These are phyloP conservation scores for Dictyophora rubrovolvata DNA, from an alignment of 768 basidiomycete species.

Conservation along the genomic window DNA sequence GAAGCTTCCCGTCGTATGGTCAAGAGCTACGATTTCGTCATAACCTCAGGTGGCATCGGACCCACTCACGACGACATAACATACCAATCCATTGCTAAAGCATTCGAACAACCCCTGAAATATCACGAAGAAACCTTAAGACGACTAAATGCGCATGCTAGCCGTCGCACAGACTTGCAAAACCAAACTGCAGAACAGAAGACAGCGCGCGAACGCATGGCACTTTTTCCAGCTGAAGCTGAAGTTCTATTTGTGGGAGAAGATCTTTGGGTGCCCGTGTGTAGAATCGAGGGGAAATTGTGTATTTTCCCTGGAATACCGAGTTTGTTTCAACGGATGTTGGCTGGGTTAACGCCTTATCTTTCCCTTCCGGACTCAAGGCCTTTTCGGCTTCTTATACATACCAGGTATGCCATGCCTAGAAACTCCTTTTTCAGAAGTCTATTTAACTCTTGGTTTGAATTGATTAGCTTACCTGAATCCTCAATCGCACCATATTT, in stretches of 20 bases:
- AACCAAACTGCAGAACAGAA: conserved; percentile 66
- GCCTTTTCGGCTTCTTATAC: conserved; percentile 73
- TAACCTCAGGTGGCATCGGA: conserved; percentile 87
- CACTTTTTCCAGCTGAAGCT: conserved; percentile 67
- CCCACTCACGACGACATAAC: conserved; percentile 93
- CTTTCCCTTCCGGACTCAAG: conserved; percentile 62
- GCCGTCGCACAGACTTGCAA: conserved; percentile 43
- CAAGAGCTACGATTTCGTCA: conserved; percentile 74
- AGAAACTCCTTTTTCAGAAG: neutral
- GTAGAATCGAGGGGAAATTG: conserved; percentile 74
- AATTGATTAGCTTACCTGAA: conserved; percentile 53
- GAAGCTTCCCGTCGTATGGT: conserved; percentile 82
- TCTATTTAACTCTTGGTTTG: neutral
- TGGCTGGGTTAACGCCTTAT: conserved; percentile 61
- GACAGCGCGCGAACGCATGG: conserved; percentile 78
- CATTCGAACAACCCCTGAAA: conserved; percentile 61
- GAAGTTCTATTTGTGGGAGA: conserved; percentile 72
- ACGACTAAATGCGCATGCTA: conserved; percentile 58
- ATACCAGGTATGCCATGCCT: conserved; percentile 51
- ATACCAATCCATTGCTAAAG: conserved; percentile 76
- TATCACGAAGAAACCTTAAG: conserved; percentile 71
- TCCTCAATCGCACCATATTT: conserved; percentile 84
- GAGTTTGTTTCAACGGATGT: conserved; percentile 68
- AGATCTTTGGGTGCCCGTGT: conserved; percentile 88
- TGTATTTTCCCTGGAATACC: conserved; percentile 93